Evolutionary conservation across 306 rosid species (phyloP).

Genomic region (Sicyos baderoa): DNA sequence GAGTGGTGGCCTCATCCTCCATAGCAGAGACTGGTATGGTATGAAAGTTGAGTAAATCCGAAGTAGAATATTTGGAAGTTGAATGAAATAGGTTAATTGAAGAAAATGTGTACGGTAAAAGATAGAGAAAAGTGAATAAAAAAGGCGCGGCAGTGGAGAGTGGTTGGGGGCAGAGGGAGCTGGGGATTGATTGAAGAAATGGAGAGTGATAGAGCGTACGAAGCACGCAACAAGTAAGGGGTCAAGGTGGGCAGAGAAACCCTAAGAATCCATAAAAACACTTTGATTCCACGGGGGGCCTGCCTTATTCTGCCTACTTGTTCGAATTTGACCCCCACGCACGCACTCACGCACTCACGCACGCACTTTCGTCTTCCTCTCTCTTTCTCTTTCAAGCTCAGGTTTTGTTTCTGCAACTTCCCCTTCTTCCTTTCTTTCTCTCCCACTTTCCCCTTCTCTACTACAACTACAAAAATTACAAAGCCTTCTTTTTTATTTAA

Average conservation of each 20-base stretch:
- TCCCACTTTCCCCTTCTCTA: too few relatives aligned
- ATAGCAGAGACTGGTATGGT: conserved; percentile 22
- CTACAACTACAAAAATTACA: too few relatives aligned
- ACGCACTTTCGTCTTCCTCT: conserved; percentile 18
- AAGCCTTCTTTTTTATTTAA: too few relatives aligned
- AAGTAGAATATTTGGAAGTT: too few relatives aligned
- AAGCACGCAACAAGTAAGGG: too few relatives aligned
- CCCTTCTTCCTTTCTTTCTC: conserved; percentile 23
- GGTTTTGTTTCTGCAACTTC: conserved; percentile 6
- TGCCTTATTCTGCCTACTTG: conserved; percentile 31
- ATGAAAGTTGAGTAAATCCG: too few relatives aligned
- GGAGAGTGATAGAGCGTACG: too few relatives aligned
- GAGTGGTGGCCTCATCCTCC: conserved; percentile 40
- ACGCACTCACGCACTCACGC: not conserved
- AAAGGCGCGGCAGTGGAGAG: too few relatives aligned
- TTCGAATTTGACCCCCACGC: conserved; percentile 16
- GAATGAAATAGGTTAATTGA: too few relatives aligned
- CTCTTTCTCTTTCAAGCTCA: conserved; percentile 12
- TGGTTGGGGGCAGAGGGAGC: not conserved
- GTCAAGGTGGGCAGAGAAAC: conserved; percentile 16
- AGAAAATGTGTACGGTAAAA: not conserved
- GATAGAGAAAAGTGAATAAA: not conserved
- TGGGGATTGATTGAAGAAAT: conserved; percentile 5
- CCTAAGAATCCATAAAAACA: conserved; percentile 32
- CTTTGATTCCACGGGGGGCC: conserved; percentile 46